Evolutionary conservation across 2,329 filamentous ascomycete species (phyloP).

Genomic region (Aureobasidium zeae): DNA sequence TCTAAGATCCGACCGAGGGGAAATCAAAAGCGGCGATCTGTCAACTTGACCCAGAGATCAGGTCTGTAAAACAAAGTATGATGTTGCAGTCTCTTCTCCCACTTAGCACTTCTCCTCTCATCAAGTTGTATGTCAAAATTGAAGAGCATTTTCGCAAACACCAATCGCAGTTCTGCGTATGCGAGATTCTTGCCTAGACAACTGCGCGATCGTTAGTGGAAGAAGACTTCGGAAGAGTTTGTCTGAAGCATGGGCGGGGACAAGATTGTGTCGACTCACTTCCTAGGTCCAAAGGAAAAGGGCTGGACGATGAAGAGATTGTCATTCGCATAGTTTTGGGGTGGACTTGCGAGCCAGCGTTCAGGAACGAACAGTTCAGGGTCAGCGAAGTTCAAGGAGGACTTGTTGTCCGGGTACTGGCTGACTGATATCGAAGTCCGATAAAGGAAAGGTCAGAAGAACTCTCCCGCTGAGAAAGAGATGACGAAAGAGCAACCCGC

Average conservation of each 20-base stretch:
- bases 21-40: no score
- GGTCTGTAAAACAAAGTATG: slow-evolving; percentile 17
- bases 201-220: no score
- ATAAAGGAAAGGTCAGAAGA: neutral
- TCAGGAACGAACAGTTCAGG: slow-evolving; percentile 28
- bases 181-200: slow-evolving; percentile 27
- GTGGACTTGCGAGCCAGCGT: slow-evolving; percentile 31
- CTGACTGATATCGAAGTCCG: slow-evolving; percentile 18
- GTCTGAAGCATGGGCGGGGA: no score
- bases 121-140: slow-evolving; percentile 32
- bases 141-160: slow-evolving; percentile 33
- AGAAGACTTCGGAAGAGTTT: no score
- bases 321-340: slow-evolving; percentile 22
- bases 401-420: slow-evolving; percentile 21
- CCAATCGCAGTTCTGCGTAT: slow-evolving; percentile 30
- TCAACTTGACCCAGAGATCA: slow-evolving; percentile 22
- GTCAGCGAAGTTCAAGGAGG: slow-evolving; percentile 24
- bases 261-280: slow-evolving; percentile 15
- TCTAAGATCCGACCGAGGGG: no score
- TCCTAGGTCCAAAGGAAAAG: slow-evolving; percentile 30
- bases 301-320: slow-evolving; percentile 24
- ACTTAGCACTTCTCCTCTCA: slow-evolving; percentile 19
- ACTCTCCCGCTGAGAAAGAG: no score
- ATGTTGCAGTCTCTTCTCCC: slow-evolving; percentile 19
- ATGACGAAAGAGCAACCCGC: neutral